Percentiles rank a stretch among this genome's conserved stretches.
Evolutionary conservation across 1,284 basidiomycete genomes (phyloP).

Genomic region (Trichosporon faecale): DNA sequence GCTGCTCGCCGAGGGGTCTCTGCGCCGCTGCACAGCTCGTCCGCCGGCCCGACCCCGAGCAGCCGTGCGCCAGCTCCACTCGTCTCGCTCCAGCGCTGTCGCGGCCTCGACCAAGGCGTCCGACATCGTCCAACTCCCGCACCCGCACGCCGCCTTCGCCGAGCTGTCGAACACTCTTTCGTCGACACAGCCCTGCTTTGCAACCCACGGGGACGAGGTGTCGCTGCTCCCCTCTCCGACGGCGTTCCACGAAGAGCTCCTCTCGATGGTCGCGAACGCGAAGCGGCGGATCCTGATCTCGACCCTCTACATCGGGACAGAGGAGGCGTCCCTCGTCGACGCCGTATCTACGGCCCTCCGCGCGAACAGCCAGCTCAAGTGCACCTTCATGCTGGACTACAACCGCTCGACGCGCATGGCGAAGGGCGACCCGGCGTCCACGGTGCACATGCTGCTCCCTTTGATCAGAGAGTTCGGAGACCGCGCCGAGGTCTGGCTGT

Average conservation of each 20-base stretch:
- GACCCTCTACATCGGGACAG: slow-evolving; percentile 73
- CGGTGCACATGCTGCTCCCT: slow-evolving; percentile 69
- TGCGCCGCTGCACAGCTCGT: background rate
- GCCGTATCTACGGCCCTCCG: slow-evolving; percentile 63
- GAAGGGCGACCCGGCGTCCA: slow-evolving; percentile 56
- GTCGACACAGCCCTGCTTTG: slow-evolving; percentile 51
- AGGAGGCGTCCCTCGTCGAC: slow-evolving; percentile 67
- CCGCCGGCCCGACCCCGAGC: background rate
- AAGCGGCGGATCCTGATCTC: slow-evolving; percentile 77
- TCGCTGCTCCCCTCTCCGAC: slow-evolving; percentile 52
- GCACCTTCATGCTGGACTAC: slow-evolving; percentile 79
- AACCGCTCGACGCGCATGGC: slow-evolving; percentile 82
- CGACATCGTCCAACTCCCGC: background rate
- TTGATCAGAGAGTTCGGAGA: slow-evolving; percentile 69
- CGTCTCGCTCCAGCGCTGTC: background rate
- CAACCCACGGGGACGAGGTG: slow-evolving; percentile 33
- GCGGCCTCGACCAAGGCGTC: background rate
- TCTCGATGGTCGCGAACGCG: slow-evolving; percentile 68
- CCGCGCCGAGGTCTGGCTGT: slow-evolving; percentile 73
- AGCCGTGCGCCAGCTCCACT: background rate
- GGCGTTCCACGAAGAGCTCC: slow-evolving; percentile 52
- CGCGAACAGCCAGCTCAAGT: slow-evolving; percentile 61
- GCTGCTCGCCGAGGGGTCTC: too few species aligned
- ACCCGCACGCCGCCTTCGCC: slow-evolving; percentile 29
- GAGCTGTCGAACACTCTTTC: slow-evolving; percentile 32